phyloP scores from a whole-genome alignment of 441 rosid genomes.

The Jatropha podagrica region DNA sequence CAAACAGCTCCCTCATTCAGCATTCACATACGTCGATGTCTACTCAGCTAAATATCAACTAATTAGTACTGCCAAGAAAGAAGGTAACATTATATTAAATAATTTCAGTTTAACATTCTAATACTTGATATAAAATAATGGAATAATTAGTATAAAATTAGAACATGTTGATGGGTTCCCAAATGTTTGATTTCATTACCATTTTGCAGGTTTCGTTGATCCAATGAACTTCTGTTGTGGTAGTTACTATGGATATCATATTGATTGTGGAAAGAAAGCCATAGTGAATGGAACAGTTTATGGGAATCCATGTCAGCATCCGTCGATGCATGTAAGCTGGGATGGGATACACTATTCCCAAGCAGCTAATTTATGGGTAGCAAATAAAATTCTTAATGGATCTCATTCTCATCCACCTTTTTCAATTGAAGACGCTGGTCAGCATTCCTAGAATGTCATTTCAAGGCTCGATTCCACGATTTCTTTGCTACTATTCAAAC shows the following conservation, averaged over 20 bases:
- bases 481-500: not conserved
- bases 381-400: conserved; percentile 46
- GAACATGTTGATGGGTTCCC: no score
- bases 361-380: conserved; percentile 58
- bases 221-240: conserved; percentile 66
- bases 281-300: conserved; percentile 57
- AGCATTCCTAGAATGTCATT: conserved; percentile 11
- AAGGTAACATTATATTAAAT: conserved; percentile 12
- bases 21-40: conserved; percentile 26
- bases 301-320: conserved; percentile 53
- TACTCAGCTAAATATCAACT: conserved; percentile 24
- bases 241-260: conserved; percentile 51
- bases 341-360: conserved; percentile 71
- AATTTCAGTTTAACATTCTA: no score
- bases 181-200: not conserved
- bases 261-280: conserved; percentile 58
- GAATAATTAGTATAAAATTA: no score
- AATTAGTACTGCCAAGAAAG: conserved; percentile 18
- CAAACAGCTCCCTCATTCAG: conserved; percentile 17
- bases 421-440: conserved; percentile 41
- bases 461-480: not conserved
- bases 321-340: conserved; percentile 61
- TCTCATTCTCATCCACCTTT: conserved; percentile 50
- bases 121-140: no score
- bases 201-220: conserved; percentile 55